A percentile compares a stretch with the other conserved stretches of the same genome.
phyloP scores from a whole-genome alignment of 495 filamentous ascomycete species.

The Aspergillus mulundensis region DNA sequence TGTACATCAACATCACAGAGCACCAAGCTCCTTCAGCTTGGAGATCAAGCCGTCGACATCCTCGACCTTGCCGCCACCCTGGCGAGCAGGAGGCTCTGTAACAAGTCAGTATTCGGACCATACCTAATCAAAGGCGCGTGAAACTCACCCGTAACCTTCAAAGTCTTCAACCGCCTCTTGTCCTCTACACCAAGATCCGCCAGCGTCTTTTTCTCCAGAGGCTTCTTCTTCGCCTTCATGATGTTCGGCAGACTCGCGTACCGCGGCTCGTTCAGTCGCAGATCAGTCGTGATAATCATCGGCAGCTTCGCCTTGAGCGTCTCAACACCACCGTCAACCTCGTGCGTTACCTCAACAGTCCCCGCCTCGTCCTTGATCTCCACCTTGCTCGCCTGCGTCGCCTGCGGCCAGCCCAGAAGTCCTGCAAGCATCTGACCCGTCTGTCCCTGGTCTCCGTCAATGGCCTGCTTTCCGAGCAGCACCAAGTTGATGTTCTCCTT shows the following conservation, averaged over 20 bases:
- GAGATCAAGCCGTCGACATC: conserved; percentile 89
- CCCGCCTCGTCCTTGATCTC: conserved; percentile 57
- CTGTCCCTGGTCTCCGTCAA: conserved; percentile 94
- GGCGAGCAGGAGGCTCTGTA: conserved; percentile 76
- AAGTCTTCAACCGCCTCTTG: conserved; percentile 72
- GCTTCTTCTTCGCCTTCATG: conserved; percentile 99
- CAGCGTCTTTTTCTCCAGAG: conserved; percentile 82
- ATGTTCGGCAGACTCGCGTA: conserved; percentile 97
- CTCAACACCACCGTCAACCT: conserved; percentile 95
- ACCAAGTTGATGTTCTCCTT: conserved; percentile 85
- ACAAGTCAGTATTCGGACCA: background rate
- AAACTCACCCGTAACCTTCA: conserved; percentile 76
- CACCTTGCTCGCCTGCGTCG: conserved; percentile 85
- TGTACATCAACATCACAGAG: conserved; percentile 53
- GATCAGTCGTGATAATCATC: conserved; percentile 89
- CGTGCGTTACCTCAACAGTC: conserved; percentile 69
- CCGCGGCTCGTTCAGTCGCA: conserved; percentile 89
- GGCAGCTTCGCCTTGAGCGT: conserved; percentile 80
- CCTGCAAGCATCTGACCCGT: conserved; percentile 98
- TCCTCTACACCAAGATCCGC: conserved; percentile 74
- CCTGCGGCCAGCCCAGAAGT: conserved; percentile 85
- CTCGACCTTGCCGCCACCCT: conserved; percentile 95
- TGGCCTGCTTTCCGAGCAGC: conserved; percentile 93
- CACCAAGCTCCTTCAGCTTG: conserved; percentile 93
- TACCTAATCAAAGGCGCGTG: background rate